Evolutionary conservation across 2,329 filamentous ascomycete genomes (phyloP).

Genomic region (Fusarium floridanum): DNA sequence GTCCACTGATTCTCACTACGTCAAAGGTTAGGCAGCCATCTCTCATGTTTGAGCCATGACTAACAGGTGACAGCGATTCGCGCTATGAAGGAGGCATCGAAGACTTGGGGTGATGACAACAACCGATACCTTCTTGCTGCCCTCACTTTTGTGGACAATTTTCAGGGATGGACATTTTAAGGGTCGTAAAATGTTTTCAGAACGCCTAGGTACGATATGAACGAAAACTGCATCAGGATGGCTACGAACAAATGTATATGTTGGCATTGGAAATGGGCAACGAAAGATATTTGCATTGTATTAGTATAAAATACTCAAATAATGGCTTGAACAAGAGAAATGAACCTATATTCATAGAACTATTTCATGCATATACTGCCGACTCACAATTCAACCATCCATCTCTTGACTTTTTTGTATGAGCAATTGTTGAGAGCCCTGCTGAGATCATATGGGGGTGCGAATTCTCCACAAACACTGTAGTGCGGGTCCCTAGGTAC

Average conservation of each 20-base stretch:
- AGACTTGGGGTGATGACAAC: constrained; percentile 79
- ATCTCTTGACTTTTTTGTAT: neutral
- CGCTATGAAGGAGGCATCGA: constrained; percentile 79
- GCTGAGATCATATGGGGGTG: constrained; percentile 3
- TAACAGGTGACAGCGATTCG: constrained; percentile 68
- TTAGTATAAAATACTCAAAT: neutral
- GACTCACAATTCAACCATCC: neutral
- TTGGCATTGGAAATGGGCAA: neutral
- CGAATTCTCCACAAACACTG: constrained; percentile 23
- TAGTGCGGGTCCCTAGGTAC: constrained; percentile 22
- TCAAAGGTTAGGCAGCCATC: constrained; percentile 73
- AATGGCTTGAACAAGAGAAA: neutral
- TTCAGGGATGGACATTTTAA: constrained; percentile 72
- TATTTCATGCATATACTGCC: neutral
- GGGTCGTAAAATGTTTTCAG: neutral
- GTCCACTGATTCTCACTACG: constrained; percentile 82
- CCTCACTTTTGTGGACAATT: constrained; percentile 79
- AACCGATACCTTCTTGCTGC: constrained; percentile 76
- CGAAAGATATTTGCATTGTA: constrained; percentile 9
- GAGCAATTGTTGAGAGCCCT: neutral
- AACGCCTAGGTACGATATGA: neutral
- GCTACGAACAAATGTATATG: constrained; percentile 3
- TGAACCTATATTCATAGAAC: no score
- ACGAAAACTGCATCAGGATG: constrained; percentile 12
- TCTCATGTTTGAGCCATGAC: neutral